Evolutionary conservation across 2,329 filamentous ascomycete genomes (phyloP).

Genomic region (Orbilia javanica): DNA sequence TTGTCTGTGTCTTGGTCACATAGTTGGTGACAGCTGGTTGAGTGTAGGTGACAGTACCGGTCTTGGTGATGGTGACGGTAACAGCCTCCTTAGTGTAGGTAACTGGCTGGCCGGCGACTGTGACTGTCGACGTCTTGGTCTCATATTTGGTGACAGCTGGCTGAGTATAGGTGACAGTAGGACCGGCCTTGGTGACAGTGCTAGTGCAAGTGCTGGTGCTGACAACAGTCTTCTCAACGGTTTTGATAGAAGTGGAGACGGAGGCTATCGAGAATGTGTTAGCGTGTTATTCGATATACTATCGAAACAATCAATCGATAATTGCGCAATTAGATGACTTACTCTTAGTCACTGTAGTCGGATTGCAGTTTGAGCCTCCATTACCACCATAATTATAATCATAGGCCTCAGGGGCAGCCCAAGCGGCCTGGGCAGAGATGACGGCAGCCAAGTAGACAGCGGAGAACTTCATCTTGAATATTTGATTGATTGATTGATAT

Average conservation of each 20-base stretch:
- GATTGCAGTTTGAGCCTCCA: conserved; percentile 13
- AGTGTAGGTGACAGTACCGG: conserved; percentile 8
- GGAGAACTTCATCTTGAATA: conserved; percentile 49
- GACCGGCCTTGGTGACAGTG: too few species aligned
- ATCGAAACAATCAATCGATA: neutral
- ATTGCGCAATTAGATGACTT: conserved; percentile 17
- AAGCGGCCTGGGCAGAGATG: conserved; percentile 29
- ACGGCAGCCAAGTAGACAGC: conserved; percentile 36
- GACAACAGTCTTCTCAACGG: neutral
- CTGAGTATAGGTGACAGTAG: neutral
- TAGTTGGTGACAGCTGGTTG: neutral
- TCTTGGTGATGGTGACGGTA: neutral
- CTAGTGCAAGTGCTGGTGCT: neutral
- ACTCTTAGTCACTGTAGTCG: conserved; percentile 7
- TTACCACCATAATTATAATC: conserved; percentile 12
- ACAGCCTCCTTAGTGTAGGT: conserved; percentile 17
- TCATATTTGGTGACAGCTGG: neutral
- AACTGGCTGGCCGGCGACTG: neutral
- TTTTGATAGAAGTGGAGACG: neutral
- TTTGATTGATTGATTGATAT: too few species aligned
- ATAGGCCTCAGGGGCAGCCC: conserved; percentile 27
- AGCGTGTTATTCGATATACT: neutral
- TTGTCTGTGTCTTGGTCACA: neutral
- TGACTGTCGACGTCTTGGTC: conserved; percentile 8
- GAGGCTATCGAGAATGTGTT: neutral